Base-by-base conservation (phyloP, 371 early-diverging fungal species). In the Blastocladiella emersonii region DNA sequence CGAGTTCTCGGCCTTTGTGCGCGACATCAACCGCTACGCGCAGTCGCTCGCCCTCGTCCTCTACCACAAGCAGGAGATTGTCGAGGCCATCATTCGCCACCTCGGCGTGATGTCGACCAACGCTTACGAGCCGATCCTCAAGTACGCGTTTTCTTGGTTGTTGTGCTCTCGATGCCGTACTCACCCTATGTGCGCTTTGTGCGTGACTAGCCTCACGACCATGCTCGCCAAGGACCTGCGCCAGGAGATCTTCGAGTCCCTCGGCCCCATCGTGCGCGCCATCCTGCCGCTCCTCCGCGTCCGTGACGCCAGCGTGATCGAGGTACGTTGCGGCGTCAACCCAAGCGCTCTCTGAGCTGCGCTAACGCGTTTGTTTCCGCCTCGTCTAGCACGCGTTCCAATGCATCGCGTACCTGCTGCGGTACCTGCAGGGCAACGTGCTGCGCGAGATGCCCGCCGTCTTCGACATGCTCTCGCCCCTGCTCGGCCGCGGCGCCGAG, bases 151-250 rank as follows among this genome's bases (percentile, higher is more conserved):
- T 74, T 25, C 6, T 60, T 27, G 37, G 3, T 56, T 56, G 30
- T n/a, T 3, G 10, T 56, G 5, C 45, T 44, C 8, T 37, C 13
- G 39, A 13, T 5, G 7, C 7, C 39, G 13, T 7, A 5, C 5
- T 5, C 13, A 37, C 7, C 7, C 39, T 37, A 5, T 7, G 7
- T 37, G 5, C 13, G 5, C 13, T 37, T 37, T 37, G 13, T 37
- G 39, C 5, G 55, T 6, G 10, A 5, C 10, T 69, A 88, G 90
- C 63, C 70, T 95, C 61, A 77, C 87, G 1, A 84, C 86, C 5
- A 81, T 85, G 36, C 74, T 98, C 36, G 88, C 92, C 13, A 86
- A 83, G 66, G 98, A 98, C 72, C 76, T 98, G 32, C 90, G 90
- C 71, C 87, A 86, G 15, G 97, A 96, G 65, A 85, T 95, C 36